Percentiles rank a stretch among this genome's conserved stretches.
These are phyloP conservation scores for Rhododendron molle DNA, from an alignment of 148 eudicot genomes.

Conservation along the genomic window DNA sequence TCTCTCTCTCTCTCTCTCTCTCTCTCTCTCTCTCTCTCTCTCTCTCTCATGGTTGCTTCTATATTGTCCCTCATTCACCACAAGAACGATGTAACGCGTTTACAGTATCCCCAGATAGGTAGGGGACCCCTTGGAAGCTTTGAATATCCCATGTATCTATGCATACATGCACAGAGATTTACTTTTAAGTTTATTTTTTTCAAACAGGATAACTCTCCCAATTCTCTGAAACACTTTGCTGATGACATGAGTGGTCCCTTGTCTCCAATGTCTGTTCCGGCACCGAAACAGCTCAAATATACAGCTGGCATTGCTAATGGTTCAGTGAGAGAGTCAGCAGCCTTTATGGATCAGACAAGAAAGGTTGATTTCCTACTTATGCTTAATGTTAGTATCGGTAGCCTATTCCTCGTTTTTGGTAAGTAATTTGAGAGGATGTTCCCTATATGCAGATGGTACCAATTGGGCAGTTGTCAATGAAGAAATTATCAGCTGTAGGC, in stretches of 20 bases:
- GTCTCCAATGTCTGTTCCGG: constrained; percentile 82
- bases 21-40: background rate
- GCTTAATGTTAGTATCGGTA: background rate
- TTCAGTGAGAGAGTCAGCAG: constrained; percentile 67
- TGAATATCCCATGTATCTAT: background rate
- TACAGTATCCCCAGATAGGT: background rate
- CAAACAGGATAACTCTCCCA: constrained; percentile 56
- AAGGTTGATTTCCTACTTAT: constrained; percentile 45
- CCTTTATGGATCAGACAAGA: constrained; percentile 66
- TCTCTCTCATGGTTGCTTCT: background rate
- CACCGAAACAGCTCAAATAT: constrained; percentile 90
- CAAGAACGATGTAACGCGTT: background rate
- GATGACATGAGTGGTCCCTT: constrained; percentile 67
- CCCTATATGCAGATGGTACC: constrained; percentile 73
- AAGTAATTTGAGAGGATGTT: background rate
- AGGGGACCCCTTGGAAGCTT: background rate
- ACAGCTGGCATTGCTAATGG: constrained; percentile 89
- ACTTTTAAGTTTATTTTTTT: background rate
- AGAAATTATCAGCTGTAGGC: constrained; percentile 76
- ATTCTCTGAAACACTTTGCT: constrained; percentile 55
- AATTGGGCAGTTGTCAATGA: constrained; percentile 76
- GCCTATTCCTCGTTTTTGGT: constrained; percentile 1
- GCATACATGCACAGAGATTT: background rate
- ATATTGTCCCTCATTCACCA: background rate
- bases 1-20: background rate